Percentiles rank a stretch among this genome's conserved stretches.
These are phyloP conservation scores for Clohesyomyces aquaticus DNA, from an alignment of 495 filamentous ascomycete genomes.

Conservation along the genomic window DNA sequence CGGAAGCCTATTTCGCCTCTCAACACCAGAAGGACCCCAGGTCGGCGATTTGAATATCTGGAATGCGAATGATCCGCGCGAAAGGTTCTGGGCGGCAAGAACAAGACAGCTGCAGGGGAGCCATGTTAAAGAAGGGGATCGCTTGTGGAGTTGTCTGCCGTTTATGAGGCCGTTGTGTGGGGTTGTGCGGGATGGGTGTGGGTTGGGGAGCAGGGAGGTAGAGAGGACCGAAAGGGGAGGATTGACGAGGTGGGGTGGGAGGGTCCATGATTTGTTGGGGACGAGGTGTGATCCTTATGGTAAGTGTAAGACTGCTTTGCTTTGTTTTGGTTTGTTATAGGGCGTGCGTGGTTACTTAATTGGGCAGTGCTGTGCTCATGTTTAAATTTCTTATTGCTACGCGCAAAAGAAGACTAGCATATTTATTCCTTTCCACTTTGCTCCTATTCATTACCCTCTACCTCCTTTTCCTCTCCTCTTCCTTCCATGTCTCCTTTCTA, in stretches of 20 bases:
- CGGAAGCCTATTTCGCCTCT: slow-evolving; percentile 69
- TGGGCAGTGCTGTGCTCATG: too few species aligned
- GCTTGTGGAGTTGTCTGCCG: slow-evolving; percentile 76
- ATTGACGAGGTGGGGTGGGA: slow-evolving; percentile 52
- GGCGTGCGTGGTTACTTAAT: too few species aligned
- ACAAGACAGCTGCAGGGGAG: slow-evolving; percentile 77
- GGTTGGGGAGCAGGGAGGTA: slow-evolving; percentile 54
- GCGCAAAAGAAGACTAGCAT: too few species aligned
- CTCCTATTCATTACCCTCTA: too few species aligned
- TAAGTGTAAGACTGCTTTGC: slow-evolving; percentile 17
- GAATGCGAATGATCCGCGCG: slow-evolving; percentile 73
- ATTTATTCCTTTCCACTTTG: too few species aligned
- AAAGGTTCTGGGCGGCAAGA: slow-evolving; percentile 77
- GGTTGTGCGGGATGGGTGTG: slow-evolving; percentile 69
- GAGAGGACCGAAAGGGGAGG: slow-evolving; percentile 36
- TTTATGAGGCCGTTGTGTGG: slow-evolving; percentile 75
- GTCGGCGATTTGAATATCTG: slow-evolving; percentile 79
- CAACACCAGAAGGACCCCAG: slow-evolving; percentile 68
- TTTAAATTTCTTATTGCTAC: too few species aligned
- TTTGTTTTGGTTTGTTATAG: neutral
- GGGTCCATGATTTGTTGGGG: slow-evolving; percentile 73
- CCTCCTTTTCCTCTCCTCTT: too few species aligned
- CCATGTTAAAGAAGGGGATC: slow-evolving; percentile 69
- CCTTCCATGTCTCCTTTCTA: too few species aligned
- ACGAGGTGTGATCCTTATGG: slow-evolving; percentile 76